Conservation (phyloP, 345 rosid species). For the Fremontodendron californicum region DNA sequence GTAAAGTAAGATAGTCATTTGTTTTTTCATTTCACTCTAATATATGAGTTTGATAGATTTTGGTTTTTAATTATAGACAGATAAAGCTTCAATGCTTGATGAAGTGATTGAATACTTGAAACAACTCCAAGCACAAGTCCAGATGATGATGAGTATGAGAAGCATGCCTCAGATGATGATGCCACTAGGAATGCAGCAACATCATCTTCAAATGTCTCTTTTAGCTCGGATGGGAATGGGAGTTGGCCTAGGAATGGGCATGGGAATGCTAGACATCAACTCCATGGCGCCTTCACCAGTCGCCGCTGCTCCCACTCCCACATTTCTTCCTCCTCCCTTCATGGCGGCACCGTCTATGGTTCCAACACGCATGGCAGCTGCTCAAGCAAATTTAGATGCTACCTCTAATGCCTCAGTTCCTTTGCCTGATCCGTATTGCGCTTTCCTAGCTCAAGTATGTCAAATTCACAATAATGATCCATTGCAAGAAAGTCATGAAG, state of each 20-base stretch:
- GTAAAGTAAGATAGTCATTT: slow-evolving; percentile 58
- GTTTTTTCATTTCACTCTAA: too few relatives aligned
- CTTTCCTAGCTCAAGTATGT: slow-evolving; percentile 53
- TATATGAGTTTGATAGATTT: background rate
- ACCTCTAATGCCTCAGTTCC: slow-evolving; percentile 10
- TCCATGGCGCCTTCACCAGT: too few relatives aligned
- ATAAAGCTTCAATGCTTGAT: slow-evolving; percentile 93
- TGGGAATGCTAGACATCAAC: slow-evolving; percentile 55
- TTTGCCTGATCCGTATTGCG: slow-evolving; percentile 44
- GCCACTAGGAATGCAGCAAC: slow-evolving; percentile 74
- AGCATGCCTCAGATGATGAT: slow-evolving; percentile 67
- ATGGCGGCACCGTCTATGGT: slow-evolving; percentile 17
- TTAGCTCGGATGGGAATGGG: slow-evolving; percentile 55
- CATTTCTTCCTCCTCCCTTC: slow-evolving; percentile 27
- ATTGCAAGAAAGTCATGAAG: background rate
- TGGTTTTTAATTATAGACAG: slow-evolving; percentile 46
- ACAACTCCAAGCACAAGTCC: slow-evolving; percentile 79
- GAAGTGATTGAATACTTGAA: slow-evolving; percentile 93
- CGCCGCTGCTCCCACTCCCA: slow-evolving; percentile 21
- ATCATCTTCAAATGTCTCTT: slow-evolving; percentile 72
- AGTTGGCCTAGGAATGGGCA: slow-evolving; percentile 47
- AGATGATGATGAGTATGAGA: slow-evolving; percentile 67
- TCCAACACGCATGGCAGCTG: background rate
- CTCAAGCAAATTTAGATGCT: slow-evolving; percentile 17
- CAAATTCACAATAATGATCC: background rate